phyloP scores from a whole-genome alignment of 495 filamentous ascomycete species.

The Amphirosellinia nigrospora region DNA sequence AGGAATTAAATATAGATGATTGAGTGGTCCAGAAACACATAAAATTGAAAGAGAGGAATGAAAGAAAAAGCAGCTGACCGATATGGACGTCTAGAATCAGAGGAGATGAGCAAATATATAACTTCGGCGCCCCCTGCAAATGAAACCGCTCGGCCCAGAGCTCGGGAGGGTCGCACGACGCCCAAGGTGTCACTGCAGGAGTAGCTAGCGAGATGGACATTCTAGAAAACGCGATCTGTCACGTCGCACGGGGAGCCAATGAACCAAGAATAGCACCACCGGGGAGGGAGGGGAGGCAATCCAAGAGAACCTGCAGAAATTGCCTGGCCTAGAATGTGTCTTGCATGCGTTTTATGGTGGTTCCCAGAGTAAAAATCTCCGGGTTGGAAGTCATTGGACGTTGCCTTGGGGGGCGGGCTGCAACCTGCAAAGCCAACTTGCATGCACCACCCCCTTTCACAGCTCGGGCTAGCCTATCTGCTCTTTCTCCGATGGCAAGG shows the following conservation, averaged over 20 bases:
- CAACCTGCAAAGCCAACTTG: constrained; percentile 17
- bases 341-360: constrained; percentile 16
- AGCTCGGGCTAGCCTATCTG: constrained; percentile 9
- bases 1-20: background rate
- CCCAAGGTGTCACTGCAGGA: constrained; percentile 5
- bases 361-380: background rate
- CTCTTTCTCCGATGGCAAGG: background rate
- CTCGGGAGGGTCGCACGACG: constrained; percentile 2
- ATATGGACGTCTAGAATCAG: constrained; percentile 13
- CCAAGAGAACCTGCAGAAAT: background rate
- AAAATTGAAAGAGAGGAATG: background rate
- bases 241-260: background rate
- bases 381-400: constrained; percentile 11
- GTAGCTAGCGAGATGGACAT: background rate
- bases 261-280: constrained; percentile 16
- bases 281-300: no score
- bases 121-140: background rate
- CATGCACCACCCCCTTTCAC: constrained; percentile 11
- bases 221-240: constrained; percentile 12
- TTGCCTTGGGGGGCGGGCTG: background rate
- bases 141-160: constrained; percentile 20
- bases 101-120: constrained; percentile 18
- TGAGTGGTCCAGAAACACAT: constrained; percentile 1
- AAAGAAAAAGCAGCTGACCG: background rate
- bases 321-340: constrained; percentile 12